Percentiles rank a stretch among this genome's conserved stretches.
phyloP scores from a whole-genome alignment of 805 yeast genomes.

The Pichia sporocuriosa region DNA sequence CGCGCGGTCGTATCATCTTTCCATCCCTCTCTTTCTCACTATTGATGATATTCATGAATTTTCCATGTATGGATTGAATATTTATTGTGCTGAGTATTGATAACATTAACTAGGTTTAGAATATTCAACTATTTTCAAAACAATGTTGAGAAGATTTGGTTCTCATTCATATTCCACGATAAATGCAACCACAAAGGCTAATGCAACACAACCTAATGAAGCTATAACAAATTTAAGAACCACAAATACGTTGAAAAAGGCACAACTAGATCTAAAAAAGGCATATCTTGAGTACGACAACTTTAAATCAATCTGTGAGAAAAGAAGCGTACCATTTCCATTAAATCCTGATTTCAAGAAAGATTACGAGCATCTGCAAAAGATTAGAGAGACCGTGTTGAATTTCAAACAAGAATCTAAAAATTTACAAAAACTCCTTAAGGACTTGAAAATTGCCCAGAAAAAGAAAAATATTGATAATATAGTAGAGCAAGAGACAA shows the following conservation, averaged over 20 bases:
- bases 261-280: constrained; percentile 31
- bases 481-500: constrained; percentile 6
- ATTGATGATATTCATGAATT: no score
- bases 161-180: neutral
- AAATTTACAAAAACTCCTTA: constrained; percentile 17
- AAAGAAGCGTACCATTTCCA: constrained; percentile 29
- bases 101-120: no score
- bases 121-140: no score
- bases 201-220: neutral
- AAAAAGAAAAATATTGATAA: constrained; percentile 12
- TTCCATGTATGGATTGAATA: no score
- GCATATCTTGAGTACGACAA: constrained; percentile 25
- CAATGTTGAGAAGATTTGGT: neutral
- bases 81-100: no score
- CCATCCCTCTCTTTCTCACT: no score
- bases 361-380: constrained; percentile 15
- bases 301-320: constrained; percentile 26
- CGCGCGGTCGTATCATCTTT: no score
- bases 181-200: neutral
- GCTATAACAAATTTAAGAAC: constrained; percentile 14
- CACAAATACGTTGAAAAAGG: constrained; percentile 27
- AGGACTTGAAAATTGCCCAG: constrained; percentile 15
- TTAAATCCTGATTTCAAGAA: constrained; percentile 17
- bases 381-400: constrained; percentile 12
- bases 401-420: constrained; percentile 21